Evolutionary conservation across 345 rosid genomes (phyloP).

Genomic region (Salix suchowensis): DNA sequence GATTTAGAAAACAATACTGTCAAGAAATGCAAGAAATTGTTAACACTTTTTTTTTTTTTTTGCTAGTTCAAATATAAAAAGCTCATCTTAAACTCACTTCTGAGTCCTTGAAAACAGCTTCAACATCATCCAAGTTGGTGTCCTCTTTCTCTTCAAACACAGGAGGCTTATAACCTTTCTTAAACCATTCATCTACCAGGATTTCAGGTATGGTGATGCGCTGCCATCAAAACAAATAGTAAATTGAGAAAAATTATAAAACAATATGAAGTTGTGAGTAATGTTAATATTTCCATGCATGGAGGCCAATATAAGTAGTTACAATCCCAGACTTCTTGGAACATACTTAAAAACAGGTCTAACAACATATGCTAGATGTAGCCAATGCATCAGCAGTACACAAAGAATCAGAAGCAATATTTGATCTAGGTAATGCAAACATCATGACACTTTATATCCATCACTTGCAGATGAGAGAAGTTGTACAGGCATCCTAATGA

Average conservation of each 20-base stretch:
- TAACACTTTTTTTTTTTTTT: not conserved
- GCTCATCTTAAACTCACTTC: slow-evolving; percentile 45
- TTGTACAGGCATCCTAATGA: not conserved
- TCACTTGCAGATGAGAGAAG: not conserved
- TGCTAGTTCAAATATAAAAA: not conserved
- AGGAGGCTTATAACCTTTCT: slow-evolving; percentile 75
- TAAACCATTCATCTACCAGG: slow-evolving; percentile 86
- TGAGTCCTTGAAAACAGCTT: slow-evolving; percentile 89
- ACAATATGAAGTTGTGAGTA: not conserved
- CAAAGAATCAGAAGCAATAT: not conserved
- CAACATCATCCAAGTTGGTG: slow-evolving; percentile 73
- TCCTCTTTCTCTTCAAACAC: slow-evolving; percentile 71
- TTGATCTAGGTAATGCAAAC: not conserved
- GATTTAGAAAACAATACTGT: slow-evolving; percentile 7
- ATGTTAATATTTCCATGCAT: not conserved
- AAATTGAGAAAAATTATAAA: not conserved
- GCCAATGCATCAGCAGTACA: not conserved
- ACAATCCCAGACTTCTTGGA: not conserved
- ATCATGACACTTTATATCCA: not conserved
- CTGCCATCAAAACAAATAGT: slow-evolving; percentile 35
- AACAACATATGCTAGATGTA: not conserved
- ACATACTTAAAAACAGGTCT: not conserved
- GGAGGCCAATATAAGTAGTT: not conserved
- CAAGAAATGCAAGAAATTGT: not conserved
- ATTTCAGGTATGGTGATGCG: slow-evolving; percentile 79